Conservation (phyloP, 257 asterid species). For the Jasminum sambac region DNA sequence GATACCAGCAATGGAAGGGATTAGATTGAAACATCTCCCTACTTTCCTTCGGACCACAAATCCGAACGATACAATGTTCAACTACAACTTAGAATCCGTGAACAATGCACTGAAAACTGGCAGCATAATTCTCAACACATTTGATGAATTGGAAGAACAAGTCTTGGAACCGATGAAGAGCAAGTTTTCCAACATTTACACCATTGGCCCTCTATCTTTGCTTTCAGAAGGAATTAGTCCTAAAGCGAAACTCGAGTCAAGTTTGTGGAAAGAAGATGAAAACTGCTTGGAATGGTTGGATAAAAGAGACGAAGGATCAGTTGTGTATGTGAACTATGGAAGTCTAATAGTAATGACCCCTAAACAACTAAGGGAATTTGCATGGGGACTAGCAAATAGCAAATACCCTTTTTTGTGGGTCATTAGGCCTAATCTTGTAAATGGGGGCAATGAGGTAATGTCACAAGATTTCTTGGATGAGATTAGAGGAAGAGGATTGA, state of each 20-base stretch:
- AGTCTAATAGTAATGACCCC: background rate
- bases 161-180: background rate
- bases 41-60: background rate
- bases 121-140: background rate
- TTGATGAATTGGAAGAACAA: background rate
- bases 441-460: background rate
- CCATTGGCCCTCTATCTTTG: slow-evolving; percentile 1
- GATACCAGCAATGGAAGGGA: slow-evolving; percentile 1
- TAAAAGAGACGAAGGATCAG: background rate
- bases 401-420: slow-evolving; percentile 4
- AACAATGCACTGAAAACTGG: slow-evolving; percentile 1
- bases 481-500: background rate
- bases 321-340: slow-evolving; percentile 3
- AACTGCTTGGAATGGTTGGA: background rate
- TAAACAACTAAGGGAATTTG: slow-evolving; percentile 3
- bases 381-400: slow-evolving; percentile 5
- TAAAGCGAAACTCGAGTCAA: background rate
- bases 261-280: background rate
- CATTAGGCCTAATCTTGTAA: slow-evolving; percentile 3
- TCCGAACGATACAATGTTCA: background rate
- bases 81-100: background rate
- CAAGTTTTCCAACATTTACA: slow-evolving; percentile 2
- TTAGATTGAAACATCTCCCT: slow-evolving; percentile 3
- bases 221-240: background rate
- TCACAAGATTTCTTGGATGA: slow-evolving; percentile 8